These are phyloP conservation scores for Colletotrichum sojae DNA, from an alignment of 2,329 filamentous ascomycete genomes.

Conservation along the genomic window DNA sequence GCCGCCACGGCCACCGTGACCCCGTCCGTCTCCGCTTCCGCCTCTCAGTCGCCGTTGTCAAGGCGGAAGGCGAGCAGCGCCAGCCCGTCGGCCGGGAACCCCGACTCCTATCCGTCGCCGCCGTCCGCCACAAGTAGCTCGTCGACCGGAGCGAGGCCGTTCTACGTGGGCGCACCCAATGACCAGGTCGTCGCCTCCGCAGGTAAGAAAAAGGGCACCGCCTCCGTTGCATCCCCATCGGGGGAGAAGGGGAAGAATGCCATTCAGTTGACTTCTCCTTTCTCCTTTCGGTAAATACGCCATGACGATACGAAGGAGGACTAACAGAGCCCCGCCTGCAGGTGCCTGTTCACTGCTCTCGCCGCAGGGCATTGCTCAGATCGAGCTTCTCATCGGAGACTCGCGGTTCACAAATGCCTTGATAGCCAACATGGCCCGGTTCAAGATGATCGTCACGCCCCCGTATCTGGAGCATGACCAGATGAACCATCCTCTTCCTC, in stretches of 20 bases:
- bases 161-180: conserved; percentile 23
- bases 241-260: background rate
- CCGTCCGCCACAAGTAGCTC: conserved; percentile 26
- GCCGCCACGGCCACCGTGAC: conserved; percentile 14
- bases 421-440: background rate
- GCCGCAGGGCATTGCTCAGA: conserved; percentile 17
- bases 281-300: background rate
- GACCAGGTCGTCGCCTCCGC: conserved; percentile 18
- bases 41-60: conserved; percentile 22
- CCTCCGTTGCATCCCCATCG: background rate
- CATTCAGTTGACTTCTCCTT: background rate
- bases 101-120: conserved; percentile 31
- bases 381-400: conserved; percentile 36
- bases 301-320: conserved; percentile 11
- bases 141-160: conserved; percentile 30
- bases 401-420: conserved; percentile 19
- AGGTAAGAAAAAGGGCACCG: conserved; percentile 17
- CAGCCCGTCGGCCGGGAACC: conserved; percentile 29
- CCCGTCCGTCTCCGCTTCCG: conserved; percentile 45
- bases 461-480: conserved; percentile 25
- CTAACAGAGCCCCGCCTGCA: conserved; percentile 9
- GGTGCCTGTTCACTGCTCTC: conserved; percentile 36
- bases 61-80: conserved; percentile 31
- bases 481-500: conserved; percentile 30
- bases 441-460: background rate